Percentiles rank a stretch among this genome's conserved stretches.
phyloP scores from a whole-genome alignment of 306 rosid species.

The Vicia sativa region DNA sequence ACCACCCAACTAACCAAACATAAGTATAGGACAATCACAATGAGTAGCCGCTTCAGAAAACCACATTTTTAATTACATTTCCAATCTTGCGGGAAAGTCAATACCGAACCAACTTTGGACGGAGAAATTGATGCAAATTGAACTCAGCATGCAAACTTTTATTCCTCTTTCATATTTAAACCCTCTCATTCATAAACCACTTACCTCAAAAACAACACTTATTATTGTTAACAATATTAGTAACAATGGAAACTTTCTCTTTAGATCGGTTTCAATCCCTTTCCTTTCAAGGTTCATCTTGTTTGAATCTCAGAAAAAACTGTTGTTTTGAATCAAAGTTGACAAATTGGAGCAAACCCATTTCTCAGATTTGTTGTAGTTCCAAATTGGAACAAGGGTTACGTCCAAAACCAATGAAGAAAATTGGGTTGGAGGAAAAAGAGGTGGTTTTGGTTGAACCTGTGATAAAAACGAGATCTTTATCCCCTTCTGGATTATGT shows the following conservation, averaged over 20 bases:
- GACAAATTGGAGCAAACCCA: slow-evolving; percentile 45
- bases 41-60: background rate
- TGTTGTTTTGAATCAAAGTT: slow-evolving; percentile 38
- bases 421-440: slow-evolving; percentile 37
- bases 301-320: slow-evolving; percentile 3
- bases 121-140: background rate
- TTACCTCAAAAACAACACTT: background rate
- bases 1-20: background rate
- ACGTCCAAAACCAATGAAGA: slow-evolving; percentile 48
- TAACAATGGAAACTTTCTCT: slow-evolving; percentile 54
- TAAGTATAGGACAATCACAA: background rate
- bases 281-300: slow-evolving; percentile 45
- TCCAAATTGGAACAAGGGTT: slow-evolving; percentile 57
- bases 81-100: background rate
- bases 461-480: slow-evolving; percentile 27
- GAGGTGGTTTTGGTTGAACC: slow-evolving; percentile 38
- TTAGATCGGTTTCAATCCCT: slow-evolving; percentile 41
- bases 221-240: no score
- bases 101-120: background rate
- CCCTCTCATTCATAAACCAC: background rate
- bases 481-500: slow-evolving; percentile 56
- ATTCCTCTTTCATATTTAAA: background rate
- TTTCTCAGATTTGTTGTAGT: slow-evolving; percentile 49
- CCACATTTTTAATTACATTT: background rate
- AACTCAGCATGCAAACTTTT: background rate